These are phyloP conservation scores for Sugiyamaella grinbergsii DNA, from an alignment of 1,139 yeast species.

Conservation along the genomic window DNA sequence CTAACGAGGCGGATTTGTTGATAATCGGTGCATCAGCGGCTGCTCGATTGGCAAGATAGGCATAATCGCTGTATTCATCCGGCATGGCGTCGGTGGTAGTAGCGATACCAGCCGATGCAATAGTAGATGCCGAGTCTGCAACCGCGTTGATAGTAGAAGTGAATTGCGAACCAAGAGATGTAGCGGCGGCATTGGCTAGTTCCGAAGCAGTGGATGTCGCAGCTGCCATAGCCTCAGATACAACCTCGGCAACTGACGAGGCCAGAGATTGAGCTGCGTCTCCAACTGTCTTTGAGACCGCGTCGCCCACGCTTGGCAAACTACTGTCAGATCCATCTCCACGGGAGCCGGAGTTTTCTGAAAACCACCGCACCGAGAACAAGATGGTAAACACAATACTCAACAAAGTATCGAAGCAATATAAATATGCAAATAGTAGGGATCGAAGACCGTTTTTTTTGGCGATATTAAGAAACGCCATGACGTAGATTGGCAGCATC, in stretches of 20 bases:
- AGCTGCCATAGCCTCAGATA: slow-evolving; percentile 12
- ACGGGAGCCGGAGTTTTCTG: slow-evolving; percentile 28
- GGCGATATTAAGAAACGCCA: slow-evolving; percentile 56
- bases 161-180: too few relatives aligned
- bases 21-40: slow-evolving; percentile 17
- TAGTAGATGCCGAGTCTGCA: too few relatives aligned
- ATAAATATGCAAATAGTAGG: slow-evolving; percentile 65
- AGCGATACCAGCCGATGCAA: slow-evolving; percentile 18
- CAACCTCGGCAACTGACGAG: slow-evolving; percentile 19
- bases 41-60: slow-evolving; percentile 7
- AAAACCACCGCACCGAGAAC: slow-evolving; percentile 77
- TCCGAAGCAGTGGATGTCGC: slow-evolving; percentile 15
- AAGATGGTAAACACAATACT: slow-evolving; percentile 71
- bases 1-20: slow-evolving; percentile 64
- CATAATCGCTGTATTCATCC: slow-evolving; percentile 13
- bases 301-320: background rate
- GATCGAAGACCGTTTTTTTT: slow-evolving; percentile 53
- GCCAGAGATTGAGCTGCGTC: too few relatives aligned
- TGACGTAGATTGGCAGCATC: slow-evolving; percentile 65
- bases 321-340: background rate
- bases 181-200: too few relatives aligned
- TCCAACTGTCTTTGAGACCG: background rate
- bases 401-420: slow-evolving; percentile 64
- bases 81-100: slow-evolving; percentile 9
- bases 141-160: too few relatives aligned